Percentiles rank a stretch among this genome's conserved stretches.
Evolutionary conservation across 1,284 basidiomycete genomes (phyloP).

Genomic region (Ganoderma multipileum): DNA sequence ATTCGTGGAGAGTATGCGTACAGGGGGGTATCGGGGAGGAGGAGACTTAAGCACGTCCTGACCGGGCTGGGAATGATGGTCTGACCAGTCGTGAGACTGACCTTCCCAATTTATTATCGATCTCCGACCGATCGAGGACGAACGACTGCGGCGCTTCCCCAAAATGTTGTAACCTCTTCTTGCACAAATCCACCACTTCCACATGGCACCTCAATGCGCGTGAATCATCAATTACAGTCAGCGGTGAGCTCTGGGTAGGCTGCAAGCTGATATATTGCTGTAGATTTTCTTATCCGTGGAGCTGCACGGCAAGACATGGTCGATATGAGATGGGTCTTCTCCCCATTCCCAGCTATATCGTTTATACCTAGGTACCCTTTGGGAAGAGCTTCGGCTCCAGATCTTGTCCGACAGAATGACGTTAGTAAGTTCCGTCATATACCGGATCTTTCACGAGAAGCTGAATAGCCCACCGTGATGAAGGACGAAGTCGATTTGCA

Average conservation of each 20-base stretch:
- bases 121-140: constrained; percentile 1
- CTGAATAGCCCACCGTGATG: not conserved
- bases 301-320: not conserved
- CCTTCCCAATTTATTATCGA: constrained; percentile 12
- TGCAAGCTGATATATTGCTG: not conserved
- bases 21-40: constrained; percentile 3
- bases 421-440: not conserved
- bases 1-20: not conserved
- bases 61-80: not conserved
- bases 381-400: not conserved
- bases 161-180: not conserved
- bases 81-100: constrained; percentile 15
- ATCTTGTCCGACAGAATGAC: not conserved
- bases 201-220: not conserved
- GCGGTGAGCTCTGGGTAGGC: not conserved
- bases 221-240: not conserved
- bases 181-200: not conserved
- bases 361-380: not conserved
- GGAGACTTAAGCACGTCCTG: not conserved
- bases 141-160: not conserved
- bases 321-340: not conserved
- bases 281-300: not conserved
- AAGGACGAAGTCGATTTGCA: not conserved
- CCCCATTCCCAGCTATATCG: not conserved
- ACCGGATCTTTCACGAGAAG: not conserved